Evolutionary conservation across 768 basidiomycete genomes (phyloP).

Genomic region (Leccinum pellstonianum): DNA sequence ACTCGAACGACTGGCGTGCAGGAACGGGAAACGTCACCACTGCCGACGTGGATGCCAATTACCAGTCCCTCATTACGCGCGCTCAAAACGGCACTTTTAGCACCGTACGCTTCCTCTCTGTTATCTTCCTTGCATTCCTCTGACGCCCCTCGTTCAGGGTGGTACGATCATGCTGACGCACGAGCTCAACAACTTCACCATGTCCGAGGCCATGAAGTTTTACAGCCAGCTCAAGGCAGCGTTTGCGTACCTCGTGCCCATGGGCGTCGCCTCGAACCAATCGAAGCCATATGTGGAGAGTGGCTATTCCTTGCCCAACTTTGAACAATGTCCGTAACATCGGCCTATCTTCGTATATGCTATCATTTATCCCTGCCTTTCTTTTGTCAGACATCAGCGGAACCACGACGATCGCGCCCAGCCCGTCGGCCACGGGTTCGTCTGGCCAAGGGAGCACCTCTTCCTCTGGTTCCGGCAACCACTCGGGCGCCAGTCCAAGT

Average conservation of each 20-base stretch:
- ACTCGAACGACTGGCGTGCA: slow-evolving; percentile 73
- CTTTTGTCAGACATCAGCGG: slow-evolving; percentile 22
- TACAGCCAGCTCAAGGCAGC: slow-evolving; percentile 43
- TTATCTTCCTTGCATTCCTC: not conserved
- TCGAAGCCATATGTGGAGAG: slow-evolving; percentile 53
- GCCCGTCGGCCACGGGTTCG: not conserved
- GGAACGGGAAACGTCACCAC: slow-evolving; percentile 44
- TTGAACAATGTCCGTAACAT: slow-evolving; percentile 42
- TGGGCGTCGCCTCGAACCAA: slow-evolving; percentile 50
- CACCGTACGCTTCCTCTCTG: slow-evolving; percentile 27
- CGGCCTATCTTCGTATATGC: not conserved
- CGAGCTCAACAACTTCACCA: slow-evolving; percentile 60
- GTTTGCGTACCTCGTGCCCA: slow-evolving; percentile 51
- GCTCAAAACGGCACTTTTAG: slow-evolving; percentile 44
- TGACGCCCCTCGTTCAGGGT: slow-evolving; percentile 25
- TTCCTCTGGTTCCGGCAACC: not conserved
- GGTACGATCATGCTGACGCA: slow-evolving; percentile 58
- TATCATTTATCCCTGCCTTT: not conserved
- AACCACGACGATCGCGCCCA: slow-evolving; percentile 20
- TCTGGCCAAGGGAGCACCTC: slow-evolving; percentile 9
- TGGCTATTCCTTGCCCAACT: slow-evolving; percentile 40
- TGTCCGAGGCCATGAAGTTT: slow-evolving; percentile 56
- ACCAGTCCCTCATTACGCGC: slow-evolving; percentile 49
- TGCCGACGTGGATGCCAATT: slow-evolving; percentile 50
- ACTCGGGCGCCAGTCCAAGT: not conserved